Conservation (phyloP, 2,329 filamentous ascomycete species). For the Bertia moriformis region DNA sequence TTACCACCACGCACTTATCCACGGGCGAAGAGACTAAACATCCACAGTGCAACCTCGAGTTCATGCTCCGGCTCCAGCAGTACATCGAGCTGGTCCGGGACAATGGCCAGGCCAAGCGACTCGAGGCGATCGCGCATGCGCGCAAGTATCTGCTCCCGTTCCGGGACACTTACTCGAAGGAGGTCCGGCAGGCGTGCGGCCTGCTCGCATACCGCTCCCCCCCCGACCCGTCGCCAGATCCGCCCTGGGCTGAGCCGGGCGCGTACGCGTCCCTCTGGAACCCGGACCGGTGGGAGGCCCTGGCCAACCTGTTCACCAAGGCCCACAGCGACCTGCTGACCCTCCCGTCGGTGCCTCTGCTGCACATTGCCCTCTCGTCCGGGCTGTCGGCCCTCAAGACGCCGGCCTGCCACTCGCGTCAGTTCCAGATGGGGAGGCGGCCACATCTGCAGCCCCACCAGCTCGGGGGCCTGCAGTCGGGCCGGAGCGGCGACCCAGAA, state of each 20-base stretch:
- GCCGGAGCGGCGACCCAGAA: conserved; percentile 4
- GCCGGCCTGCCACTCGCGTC: conserved; percentile 68
- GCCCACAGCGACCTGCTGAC: conserved; percentile 79
- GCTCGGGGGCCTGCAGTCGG: conserved; percentile 5
- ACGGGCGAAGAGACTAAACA: conserved; percentile 2
- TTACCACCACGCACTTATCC: conserved; percentile 1
- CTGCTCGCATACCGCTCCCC: conserved; percentile 69
- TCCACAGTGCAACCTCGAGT: conserved; percentile 65
- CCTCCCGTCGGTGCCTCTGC: conserved; percentile 66
- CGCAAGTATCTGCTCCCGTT: conserved; percentile 67
- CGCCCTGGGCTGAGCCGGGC: neutral
- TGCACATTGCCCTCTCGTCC: conserved; percentile 80
- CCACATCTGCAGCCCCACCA: no score
- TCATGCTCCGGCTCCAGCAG: conserved; percentile 83
- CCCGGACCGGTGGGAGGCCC: conserved; percentile 54
- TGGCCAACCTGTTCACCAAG: conserved; percentile 67
- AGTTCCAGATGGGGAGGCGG: conserved; percentile 1
- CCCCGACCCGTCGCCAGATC: conserved; percentile 31
- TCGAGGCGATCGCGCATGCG: conserved; percentile 70
- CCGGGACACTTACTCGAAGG: conserved; percentile 48
- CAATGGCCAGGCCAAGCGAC: conserved; percentile 45
- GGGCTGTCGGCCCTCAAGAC: conserved; percentile 93
- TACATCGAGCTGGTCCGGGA: conserved; percentile 82
- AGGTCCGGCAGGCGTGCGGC: conserved; percentile 62
- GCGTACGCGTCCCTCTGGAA: conserved; percentile 51